A percentile compares a stretch with the other conserved stretches of the same genome.
phyloP scores from a whole-genome alignment of 1,284 basidiomycete species.

The Golubevia sp. region DNA sequence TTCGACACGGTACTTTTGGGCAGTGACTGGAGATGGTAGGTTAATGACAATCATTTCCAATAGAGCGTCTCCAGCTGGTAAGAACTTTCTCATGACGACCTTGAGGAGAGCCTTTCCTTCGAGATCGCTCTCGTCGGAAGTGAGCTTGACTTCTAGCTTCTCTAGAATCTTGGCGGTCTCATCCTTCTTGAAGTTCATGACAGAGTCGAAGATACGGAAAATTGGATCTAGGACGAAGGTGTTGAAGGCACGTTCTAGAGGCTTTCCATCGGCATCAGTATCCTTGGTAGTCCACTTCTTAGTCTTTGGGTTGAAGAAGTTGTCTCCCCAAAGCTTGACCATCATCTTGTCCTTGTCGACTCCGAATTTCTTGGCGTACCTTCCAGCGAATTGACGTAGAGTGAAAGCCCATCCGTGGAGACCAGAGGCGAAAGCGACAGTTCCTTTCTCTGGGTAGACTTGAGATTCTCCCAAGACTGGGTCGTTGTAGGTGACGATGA shows the following conservation, averaged over 20 bases:
- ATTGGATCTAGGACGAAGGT: constrained; percentile 62
- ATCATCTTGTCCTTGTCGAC: constrained; percentile 62
- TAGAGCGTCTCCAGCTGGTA: constrained; percentile 61
- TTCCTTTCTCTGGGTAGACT: constrained; percentile 62
- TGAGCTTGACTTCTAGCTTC: constrained; percentile 60
- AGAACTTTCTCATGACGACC: constrained; percentile 62
- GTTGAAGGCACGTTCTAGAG: constrained; percentile 62
- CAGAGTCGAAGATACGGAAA: constrained; percentile 61
- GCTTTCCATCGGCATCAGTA: constrained; percentile 59
- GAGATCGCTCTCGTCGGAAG: constrained; percentile 60
- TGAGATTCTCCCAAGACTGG: constrained; percentile 59
- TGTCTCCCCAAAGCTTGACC: constrained; percentile 62
- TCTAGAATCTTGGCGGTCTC: constrained; percentile 60
- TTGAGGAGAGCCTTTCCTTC: constrained; percentile 62
- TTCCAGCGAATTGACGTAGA: constrained; percentile 58
- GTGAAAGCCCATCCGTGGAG: constrained; percentile 62
- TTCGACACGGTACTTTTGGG: constrained; percentile 62
- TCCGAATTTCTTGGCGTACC: constrained; percentile 62
- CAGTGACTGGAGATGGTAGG: constrained; percentile 61
- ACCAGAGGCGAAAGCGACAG: constrained; percentile 61
- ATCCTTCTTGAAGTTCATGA: constrained; percentile 63
- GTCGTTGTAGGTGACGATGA: constrained; percentile 62
- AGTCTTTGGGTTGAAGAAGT: constrained; percentile 63
- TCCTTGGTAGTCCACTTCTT: constrained; percentile 62
- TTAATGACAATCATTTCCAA: constrained; percentile 62